Base-by-base conservation (phyloP, 768 basidiomycete species). In the Crepidotus variabilis region DNA sequence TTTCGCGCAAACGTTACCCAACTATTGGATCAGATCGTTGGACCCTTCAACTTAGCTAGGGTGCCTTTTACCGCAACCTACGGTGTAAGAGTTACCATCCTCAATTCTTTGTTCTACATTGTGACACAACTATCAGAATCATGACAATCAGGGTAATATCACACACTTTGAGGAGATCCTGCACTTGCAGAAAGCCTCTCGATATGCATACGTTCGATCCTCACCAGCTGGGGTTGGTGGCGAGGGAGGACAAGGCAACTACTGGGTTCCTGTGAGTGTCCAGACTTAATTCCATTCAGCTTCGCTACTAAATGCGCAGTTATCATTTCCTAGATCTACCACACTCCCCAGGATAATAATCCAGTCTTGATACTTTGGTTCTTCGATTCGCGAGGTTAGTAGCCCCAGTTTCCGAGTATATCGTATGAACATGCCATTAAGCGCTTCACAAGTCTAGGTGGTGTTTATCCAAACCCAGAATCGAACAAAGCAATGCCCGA, bases 101-200 rank as follows among this genome's bases (percentile, higher is more conserved):
- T 16, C 11, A 32, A 49, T 47, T 47, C n/a, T 39, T 6, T 33
- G 18, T 20, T 43, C 32, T 57, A 6, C 48, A 14, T n/a, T 48
- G 13, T 9, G 28, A 28, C 8, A 13, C 21, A 18, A 10, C 13
- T 20, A 23, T 20, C 57, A 87, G 86, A 87, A 88, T 61, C 86
- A 88, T 61, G 86, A 88, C 62, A 88, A 86, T 61, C 72, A 85
- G 55, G 68, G 74, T 18, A 88, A 89, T 66, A 87, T 89, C 48
- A 85, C 84, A 0, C 88, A 88, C 56, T 59, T 75, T 1, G 78
- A 81, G 57, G 88, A 88, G 59, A 86, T 89, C 49, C 57, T 67
- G n/a, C 79, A 83, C 4, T 86, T 88, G 62, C 77, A 75, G 39
- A 62, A 66, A 33, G 75, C 82, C 35, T 81, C 85, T 1, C 75